Base-by-base conservation (phyloP, 1,284 basidiomycete species). In the Tremellales sp. region DNA sequence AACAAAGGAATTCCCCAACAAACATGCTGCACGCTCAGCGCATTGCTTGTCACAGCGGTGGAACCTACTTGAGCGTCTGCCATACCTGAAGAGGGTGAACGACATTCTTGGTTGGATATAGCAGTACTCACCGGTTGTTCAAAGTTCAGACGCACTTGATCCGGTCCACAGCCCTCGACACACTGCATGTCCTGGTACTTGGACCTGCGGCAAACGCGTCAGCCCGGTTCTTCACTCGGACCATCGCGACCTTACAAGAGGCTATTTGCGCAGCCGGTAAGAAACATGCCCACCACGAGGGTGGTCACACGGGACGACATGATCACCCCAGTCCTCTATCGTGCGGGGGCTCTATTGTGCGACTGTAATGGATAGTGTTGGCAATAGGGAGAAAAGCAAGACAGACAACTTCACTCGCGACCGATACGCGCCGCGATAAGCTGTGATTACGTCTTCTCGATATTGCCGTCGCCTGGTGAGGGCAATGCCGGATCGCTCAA, bases 1-100 rank as follows among this genome's bases (percentile, higher is more conserved):
- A 86, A 76, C 89, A 93, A 63, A 91, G 81, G 83, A 92, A 88
- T 77, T 93, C 89, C 73, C 89, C 89, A 70, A 89, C 84, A 84
- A 76, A 76, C 75, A 76, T 76, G 62, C 73, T 76, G n/a, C 48
- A 44, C 45, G n/a, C 53, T 60, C 60, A 62, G 62, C 54, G n/a
- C n/a, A n/a, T n/a, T 36, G 6, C 33, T 23, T 56, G 43, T 48
- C 48, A 51, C 25, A 45, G 12, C 39, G 48, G 44, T 57, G 53
- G 45, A 41, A 81, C 87, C 73, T 66, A 89, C 89, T 93, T 89
- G 40, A 93, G 80, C 10, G 88, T 91, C 75, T 92, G 89, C 87
- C 87, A 92, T 23, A 93, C 88, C 67, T 70, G 52, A 43, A n/a
- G n/a, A n/a, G n/a, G n/a, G n/a, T n/a, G n/a, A n/a, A n/a, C n/a